Percentiles rank a stretch among this genome's conserved stretches.
phyloP scores from a whole-genome alignment of 345 rosid species.

The Sonneratia caseolaris region DNA sequence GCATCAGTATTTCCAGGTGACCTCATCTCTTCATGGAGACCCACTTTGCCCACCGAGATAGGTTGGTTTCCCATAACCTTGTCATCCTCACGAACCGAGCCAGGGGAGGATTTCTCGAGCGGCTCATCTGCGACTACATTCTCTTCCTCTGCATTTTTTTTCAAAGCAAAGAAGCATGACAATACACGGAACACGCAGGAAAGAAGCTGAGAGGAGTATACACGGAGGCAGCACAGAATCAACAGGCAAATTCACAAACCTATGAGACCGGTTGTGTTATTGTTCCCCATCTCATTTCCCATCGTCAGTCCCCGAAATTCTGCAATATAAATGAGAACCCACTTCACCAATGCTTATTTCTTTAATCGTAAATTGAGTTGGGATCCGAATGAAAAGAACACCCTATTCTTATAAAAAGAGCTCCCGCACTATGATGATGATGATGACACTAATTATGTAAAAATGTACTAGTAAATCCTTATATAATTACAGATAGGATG shows the following conservation, averaged over 20 bases:
- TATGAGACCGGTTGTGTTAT: constrained; percentile 36
- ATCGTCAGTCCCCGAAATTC: constrained; percentile 29
- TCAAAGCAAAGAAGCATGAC: not conserved
- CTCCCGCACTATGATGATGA: not conserved
- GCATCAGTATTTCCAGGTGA: constrained; percentile 6
- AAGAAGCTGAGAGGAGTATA: not conserved
- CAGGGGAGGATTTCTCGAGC: constrained; percentile 12
- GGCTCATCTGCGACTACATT: not conserved
- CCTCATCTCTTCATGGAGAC: constrained; percentile 8
- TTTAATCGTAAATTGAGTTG: constrained; percentile 13
- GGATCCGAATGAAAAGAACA: constrained; percentile 11
- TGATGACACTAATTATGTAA: not conserved
- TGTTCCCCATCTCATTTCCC: constrained; percentile 65
- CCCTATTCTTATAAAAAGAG: not conserved
- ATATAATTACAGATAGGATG: no score
- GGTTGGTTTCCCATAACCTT: constrained; percentile 14
- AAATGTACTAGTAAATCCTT: no score
- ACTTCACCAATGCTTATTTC: not conserved
- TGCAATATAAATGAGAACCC: constrained; percentile 26
- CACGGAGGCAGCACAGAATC: not conserved
- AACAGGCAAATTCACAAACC: constrained; percentile 16
- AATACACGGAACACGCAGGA: not conserved
- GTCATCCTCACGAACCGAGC: constrained; percentile 10
- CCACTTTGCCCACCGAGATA: constrained; percentile 10
- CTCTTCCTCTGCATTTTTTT: constrained; percentile 20